Evolutionary conservation across 2,329 filamentous ascomycete species (phyloP).

Genomic region (Colletotrichum nymphaeae): DNA sequence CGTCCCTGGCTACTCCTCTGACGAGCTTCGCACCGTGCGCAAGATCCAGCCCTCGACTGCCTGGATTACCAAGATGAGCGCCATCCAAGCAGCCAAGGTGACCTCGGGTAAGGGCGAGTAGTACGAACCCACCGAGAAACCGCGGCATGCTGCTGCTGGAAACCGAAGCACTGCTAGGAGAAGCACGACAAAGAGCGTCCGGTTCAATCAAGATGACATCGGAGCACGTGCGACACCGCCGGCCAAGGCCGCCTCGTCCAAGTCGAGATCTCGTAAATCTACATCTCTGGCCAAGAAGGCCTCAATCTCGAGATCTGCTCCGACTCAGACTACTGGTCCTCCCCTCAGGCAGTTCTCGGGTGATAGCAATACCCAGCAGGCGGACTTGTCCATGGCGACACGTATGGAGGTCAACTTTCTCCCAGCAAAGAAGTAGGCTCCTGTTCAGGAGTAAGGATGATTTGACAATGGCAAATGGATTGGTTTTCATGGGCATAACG

Average conservation of each 20-base stretch:
- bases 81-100: constrained; percentile 93
- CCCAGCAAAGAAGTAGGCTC: not conserved
- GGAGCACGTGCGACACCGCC: not conserved
- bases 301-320: not conserved
- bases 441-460: not conserved
- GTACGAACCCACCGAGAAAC: constrained; percentile 38
- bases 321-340: not conserved
- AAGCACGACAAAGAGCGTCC: constrained; percentile 8
- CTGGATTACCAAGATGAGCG: constrained; percentile 98
- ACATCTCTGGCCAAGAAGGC: not conserved
- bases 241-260: not conserved
- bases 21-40: constrained; percentile 93
- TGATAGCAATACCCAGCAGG: not conserved
- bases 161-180: constrained; percentile 7
- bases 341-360: not conserved
- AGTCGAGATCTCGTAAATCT: constrained; percentile 3
- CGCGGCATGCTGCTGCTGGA: not conserved
- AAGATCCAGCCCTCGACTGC: constrained; percentile 89
- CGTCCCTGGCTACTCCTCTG: constrained; percentile 92
- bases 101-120: constrained; percentile 70
- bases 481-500: constrained; percentile 8
- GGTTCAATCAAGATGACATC: constrained; percentile 8
- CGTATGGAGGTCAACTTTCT: constrained; percentile 20
- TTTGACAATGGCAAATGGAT: not conserved
- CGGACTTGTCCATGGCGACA: not conserved